Evolutionary conservation across 1,284 basidiomycete genomes (phyloP).

Genomic region (Hymenochaete sp.): DNA sequence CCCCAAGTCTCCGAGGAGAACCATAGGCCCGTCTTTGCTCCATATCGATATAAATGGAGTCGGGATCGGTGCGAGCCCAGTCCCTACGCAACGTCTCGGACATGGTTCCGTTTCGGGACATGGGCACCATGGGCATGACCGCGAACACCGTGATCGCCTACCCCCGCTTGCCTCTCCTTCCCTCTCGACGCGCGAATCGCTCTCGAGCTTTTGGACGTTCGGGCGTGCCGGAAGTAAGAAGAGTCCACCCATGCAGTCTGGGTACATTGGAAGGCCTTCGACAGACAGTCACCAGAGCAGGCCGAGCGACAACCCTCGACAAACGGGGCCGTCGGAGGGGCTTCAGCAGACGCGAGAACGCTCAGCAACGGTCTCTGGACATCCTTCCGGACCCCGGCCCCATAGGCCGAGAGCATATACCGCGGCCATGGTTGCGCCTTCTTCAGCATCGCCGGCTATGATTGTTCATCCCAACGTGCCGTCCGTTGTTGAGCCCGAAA

Average conservation of each 20-base stretch:
- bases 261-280: conserved; percentile 11
- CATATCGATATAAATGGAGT: conserved; percentile 9
- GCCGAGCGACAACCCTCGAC: conserved; percentile 11
- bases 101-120: conserved; percentile 14
- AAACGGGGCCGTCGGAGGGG: neutral
- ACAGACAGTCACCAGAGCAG: conserved; percentile 7
- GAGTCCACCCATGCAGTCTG: neutral
- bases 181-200: conserved; percentile 4
- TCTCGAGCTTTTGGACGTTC: conserved; percentile 18
- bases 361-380: conserved; percentile 11
- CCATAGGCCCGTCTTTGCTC: conserved; percentile 2
- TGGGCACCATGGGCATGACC: conserved; percentile 12
- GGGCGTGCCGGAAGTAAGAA: conserved; percentile 10
- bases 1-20: conserved; percentile 4
- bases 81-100: conserved; percentile 14
- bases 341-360: conserved; percentile 6
- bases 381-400: neutral
- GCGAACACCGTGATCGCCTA: conserved; percentile 1
- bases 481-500: conserved; percentile 1
- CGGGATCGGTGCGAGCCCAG: conserved; percentile 17
- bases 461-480: neutral
- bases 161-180: conserved; percentile 1
- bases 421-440: neutral
- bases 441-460: neutral
- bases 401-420: conserved; percentile 12